These are phyloP conservation scores for Raphanus hybrid DNA, from an alignment of 441 rosid genomes.

Conservation along the genomic window DNA sequence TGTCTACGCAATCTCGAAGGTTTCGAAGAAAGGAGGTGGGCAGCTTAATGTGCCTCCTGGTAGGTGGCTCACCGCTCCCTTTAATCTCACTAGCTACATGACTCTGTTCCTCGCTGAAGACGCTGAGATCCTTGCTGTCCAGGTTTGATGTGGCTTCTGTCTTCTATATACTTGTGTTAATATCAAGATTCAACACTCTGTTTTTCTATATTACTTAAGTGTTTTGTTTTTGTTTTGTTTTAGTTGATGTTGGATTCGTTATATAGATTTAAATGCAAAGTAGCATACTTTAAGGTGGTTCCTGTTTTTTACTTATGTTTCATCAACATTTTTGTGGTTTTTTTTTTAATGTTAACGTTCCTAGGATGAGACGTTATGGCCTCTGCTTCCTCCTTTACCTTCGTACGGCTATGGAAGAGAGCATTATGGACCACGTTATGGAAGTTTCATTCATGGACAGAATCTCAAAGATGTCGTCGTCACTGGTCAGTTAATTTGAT, in stretches of 20 bases:
- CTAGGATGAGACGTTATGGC: constrained; percentile 60
- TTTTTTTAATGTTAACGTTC: not conserved
- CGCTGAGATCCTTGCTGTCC: constrained; percentile 79
- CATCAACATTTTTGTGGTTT: not conserved
- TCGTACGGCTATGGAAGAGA: not conserved
- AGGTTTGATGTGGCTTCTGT: too few relatives aligned
- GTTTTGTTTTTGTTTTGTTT: too few relatives aligned
- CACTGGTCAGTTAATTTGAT: not conserved
- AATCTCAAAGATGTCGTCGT: not conserved
- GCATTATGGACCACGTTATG: not conserved
- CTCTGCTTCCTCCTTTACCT: constrained; percentile 4
- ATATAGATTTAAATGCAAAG: too few relatives aligned
- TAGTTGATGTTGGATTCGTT: too few relatives aligned
- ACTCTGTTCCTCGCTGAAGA: constrained; percentile 84
- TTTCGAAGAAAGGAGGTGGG: constrained; percentile 78
- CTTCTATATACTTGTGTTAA: too few relatives aligned
- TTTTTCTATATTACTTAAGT: too few relatives aligned
- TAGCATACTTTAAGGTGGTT: too few relatives aligned
- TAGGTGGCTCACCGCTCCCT: constrained; percentile 92
- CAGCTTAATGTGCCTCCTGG: constrained; percentile 94
- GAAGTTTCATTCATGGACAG: not conserved
- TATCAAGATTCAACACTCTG: not conserved
- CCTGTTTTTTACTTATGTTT: too few relatives aligned
- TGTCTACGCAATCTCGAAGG: constrained; percentile 70
- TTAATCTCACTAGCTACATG: constrained; percentile 91